Percentiles rank a stretch among this genome's conserved stretches.
Conservation (phyloP, 169 alveolate genomes). For the Plasmodium adleri region DNA sequence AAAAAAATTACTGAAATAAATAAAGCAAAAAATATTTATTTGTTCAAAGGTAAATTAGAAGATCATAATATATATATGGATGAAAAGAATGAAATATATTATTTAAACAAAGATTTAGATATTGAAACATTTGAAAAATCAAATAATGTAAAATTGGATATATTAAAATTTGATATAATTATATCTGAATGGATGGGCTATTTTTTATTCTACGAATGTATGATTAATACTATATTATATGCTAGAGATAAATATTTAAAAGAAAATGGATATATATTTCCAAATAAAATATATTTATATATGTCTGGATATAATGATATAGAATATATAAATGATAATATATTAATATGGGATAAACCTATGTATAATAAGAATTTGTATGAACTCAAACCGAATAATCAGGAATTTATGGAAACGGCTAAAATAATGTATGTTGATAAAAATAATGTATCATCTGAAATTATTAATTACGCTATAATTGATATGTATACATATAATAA, state of each 20-base stretch:
- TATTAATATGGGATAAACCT: conserved; percentile 91
- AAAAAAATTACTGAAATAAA: conserved; percentile 93
- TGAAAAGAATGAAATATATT: conserved; percentile 80
- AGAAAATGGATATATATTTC: conserved; percentile 92
- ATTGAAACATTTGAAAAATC: conserved; percentile 88
- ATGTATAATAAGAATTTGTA: conserved; percentile 78
- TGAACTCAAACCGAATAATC: conserved; percentile 76
- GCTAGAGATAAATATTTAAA: conserved; percentile 94
- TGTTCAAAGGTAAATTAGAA: conserved; percentile 90
- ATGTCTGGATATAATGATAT: conserved; percentile 94
- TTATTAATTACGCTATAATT: conserved; percentile 72
- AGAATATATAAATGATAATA: conserved; percentile 93
- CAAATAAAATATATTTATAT: conserved; percentile 91
- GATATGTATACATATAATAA: conserved; percentile 77
- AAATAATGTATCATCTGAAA: conserved; percentile 73
- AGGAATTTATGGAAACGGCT: conserved; percentile 77
- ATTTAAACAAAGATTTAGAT: conserved; percentile 82
- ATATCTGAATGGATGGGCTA: conserved; percentile 99
- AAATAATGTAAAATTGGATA: conserved; percentile 94
- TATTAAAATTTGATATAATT: conserved; percentile 96
- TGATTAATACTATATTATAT: conserved; percentile 96
- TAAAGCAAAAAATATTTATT: conserved; percentile 93
- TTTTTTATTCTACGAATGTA: conserved; percentile 95
- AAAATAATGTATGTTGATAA: conserved; percentile 78
- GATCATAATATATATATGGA: conserved; percentile 88